Evolutionary conservation across 2,329 filamentous ascomycete species (phyloP).

Genomic region (Fusarium burgessii): DNA sequence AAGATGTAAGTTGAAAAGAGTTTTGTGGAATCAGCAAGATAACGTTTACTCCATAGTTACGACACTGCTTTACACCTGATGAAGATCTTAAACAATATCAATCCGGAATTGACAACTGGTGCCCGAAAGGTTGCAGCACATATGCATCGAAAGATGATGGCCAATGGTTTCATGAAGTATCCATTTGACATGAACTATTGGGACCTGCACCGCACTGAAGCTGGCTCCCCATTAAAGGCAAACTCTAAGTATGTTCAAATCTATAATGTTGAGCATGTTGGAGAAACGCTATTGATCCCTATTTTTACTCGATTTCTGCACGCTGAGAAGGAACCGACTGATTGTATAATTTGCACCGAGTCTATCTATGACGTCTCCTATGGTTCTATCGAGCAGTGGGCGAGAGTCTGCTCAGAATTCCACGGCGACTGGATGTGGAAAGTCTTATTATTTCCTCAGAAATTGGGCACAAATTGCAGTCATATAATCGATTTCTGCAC

Average conservation of each 20-base stretch:
- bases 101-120: background rate
- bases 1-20: background rate
- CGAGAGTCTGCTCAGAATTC: background rate
- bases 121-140: background rate
- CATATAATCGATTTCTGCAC: conserved; percentile 24
- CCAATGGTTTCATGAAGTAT: background rate
- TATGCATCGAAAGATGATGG: background rate
- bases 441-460: conserved; percentile 13
- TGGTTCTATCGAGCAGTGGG: conserved; percentile 10
- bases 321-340: background rate
- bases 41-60: background rate
- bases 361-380: conserved; percentile 12
- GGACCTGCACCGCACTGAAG: background rate
- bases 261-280: background rate
- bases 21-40: background rate
- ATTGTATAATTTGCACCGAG: conserved; percentile 15
- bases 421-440: conserved; percentile 28
- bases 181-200: background rate
- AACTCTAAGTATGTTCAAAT: background rate
- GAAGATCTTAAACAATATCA: background rate
- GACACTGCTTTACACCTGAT: background rate
- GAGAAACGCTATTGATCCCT: background rate
- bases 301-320: conserved; percentile 7
- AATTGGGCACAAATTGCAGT: conserved; percentile 1
- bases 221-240: background rate